These are phyloP conservation scores for Austroboletus rostrupii DNA, from an alignment of 1,284 basidiomycete genomes.

Conservation along the genomic window DNA sequence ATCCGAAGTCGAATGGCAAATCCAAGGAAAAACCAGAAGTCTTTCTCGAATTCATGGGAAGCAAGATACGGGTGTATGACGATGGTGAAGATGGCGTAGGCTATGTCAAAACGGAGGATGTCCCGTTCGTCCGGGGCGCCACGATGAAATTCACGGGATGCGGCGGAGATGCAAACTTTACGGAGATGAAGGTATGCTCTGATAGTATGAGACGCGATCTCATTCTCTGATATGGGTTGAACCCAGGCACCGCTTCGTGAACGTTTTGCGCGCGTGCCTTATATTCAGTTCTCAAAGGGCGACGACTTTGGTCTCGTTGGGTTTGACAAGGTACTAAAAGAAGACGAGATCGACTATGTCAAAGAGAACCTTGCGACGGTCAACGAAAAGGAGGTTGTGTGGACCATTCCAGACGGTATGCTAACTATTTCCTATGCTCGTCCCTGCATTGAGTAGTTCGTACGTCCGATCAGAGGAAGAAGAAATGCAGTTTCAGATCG, in stretches of 20 bases:
- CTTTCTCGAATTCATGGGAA: slow-evolving; percentile 68
- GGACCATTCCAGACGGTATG: slow-evolving; percentile 60
- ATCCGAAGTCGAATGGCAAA: slow-evolving; percentile 41
- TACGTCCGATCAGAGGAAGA: slow-evolving; percentile 42
- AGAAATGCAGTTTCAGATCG: slow-evolving; percentile 67
- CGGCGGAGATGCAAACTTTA: slow-evolving; percentile 60
- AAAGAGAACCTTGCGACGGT: slow-evolving; percentile 60
- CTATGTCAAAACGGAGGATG: slow-evolving; percentile 63
- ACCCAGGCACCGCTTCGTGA: slow-evolving; percentile 71
- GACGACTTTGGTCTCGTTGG: slow-evolving; percentile 69
- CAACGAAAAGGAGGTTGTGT: slow-evolving; percentile 57
- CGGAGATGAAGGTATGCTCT: slow-evolving; percentile 61
- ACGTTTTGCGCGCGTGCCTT: slow-evolving; percentile 71
- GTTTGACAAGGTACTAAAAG: slow-evolving; percentile 63
- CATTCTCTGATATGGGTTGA: slow-evolving; percentile 1
- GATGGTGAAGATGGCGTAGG: slow-evolving; percentile 56
- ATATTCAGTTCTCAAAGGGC: slow-evolving; percentile 65
- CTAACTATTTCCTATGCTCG: no score
- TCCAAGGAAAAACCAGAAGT: slow-evolving; percentile 52
- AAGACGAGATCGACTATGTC: slow-evolving; percentile 63
- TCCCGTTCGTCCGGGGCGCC: slow-evolving; percentile 69
- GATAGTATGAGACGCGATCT: not conserved
- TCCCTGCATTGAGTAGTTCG: not conserved
- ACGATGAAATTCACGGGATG: slow-evolving; percentile 75
- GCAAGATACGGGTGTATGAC: slow-evolving; percentile 59